Evolutionary conservation across 1,284 basidiomycete species (phyloP), one percentile per base, ranked within the genome.

Genomic region (Ceratobasidium sp.): DNA sequence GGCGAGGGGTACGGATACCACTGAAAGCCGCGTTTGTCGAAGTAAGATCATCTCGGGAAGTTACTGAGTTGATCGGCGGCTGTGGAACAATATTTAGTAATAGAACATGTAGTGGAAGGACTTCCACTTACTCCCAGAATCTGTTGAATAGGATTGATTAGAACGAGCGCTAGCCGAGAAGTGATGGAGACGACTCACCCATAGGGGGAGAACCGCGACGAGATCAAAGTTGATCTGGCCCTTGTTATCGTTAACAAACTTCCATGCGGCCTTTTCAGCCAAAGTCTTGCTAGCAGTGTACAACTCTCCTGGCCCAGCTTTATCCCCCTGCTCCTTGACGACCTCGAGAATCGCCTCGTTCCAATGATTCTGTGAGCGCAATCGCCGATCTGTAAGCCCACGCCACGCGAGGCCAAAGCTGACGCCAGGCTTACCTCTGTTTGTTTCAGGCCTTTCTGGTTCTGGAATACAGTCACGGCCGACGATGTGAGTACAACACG

Each of bases 201-300:
- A 65, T 6, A n/a, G 6, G 15, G 62, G 62, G 44, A 19, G n/a
- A 56, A 65, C n/a, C 6, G 62, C 41, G n/a, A 29, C 45, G 44
- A 65, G 24, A 48, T 65, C 62, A 62, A 85, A 75, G 48, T 84
- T 81, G 27, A 85, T 75, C 27, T 81, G 73, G 24, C 83, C 81
- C 50, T 72, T 69, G 60, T 84, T 81, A 53, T 81, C 76, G 60
- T 80, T 76, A 8, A 80, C 83, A 54, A 81, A 85, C 6, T 83
- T 78, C 83, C 83, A 84, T 7, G 82, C 78, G 6, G 82, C 83
- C 36, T 78, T 77, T 69, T 85, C 84, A 9, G 82, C 82, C 7
- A 83, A 76, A 29, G 80, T 79, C 77, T 85, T 85, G 2, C 82
- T 80, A 7, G 81, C 79, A 53, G 81, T 78, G 77, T 85, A 85